Evolutionary conservation across 2,329 filamentous ascomycete species (phyloP), one percentile per base, ranked within the genome.

Genomic region (Allantophomopsis cytisporea): DNA sequence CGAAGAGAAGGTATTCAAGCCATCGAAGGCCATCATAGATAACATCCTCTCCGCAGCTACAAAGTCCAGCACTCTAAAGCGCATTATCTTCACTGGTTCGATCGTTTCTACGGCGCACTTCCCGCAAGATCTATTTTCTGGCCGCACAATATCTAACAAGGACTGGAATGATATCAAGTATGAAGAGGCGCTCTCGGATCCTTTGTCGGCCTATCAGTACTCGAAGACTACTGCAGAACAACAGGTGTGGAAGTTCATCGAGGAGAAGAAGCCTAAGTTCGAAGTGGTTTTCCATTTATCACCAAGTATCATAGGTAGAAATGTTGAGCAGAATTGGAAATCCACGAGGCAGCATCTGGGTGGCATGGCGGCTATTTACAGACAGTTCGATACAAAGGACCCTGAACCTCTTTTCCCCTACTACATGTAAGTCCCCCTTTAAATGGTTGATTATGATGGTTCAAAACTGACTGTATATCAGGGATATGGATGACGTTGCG

Each of bases 151-250:
- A 49, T 61, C 58, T 6, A 68, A 70, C 48, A 54, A 56, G 7
- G 64, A 69, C 48, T 72, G 66, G 66, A 69, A 69, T 46, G 64
- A 64, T 0, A 60, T 70, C 31, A 71, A 65, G 2, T 46, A 51
- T 5, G 59, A 69, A 39, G 55, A 69, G 23, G 23, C 23, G 10
- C 15, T n/a, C 37, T 12, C 40, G 30, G 30, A 28, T 12, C 31
- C 20, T 14, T 7, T 13, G 6, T 23, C 31, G 16, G 30, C 37
- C 12, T 40, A 40, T 14, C 21, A 23, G 18, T 40, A 40, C 18
- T 16, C 39, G 48, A 79, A 81, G 61, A 69, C 66, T 2, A 76
- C 83, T 43, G 75, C 74, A 1, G 77, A 82, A 50, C 68, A 66
- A 42, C 70, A 75, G 2, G 72, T 74, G 6, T 82, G 76, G 77